phyloP scores from a whole-genome alignment of 352 stramenopile species.

The Phytopythium oedochilum region DNA sequence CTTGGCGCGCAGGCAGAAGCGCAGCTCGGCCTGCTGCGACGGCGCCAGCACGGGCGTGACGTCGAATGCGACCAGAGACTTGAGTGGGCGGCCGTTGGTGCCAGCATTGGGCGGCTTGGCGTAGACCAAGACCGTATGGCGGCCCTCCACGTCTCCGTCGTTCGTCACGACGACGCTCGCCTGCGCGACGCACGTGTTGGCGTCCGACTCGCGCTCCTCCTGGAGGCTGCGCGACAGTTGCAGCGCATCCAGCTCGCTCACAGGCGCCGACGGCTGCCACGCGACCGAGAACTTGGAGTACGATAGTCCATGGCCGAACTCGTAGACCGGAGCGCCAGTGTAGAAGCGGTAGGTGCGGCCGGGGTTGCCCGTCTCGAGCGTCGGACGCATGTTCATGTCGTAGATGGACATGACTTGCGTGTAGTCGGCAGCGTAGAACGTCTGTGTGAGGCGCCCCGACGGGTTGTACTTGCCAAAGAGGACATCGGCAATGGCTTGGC shows the following conservation, averaged over 20 bases:
- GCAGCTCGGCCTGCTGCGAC: slow-evolving; percentile 15
- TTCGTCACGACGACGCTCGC: slow-evolving; percentile 45
- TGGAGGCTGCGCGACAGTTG: slow-evolving; percentile 12
- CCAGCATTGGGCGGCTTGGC: slow-evolving; percentile 23
- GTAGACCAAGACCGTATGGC: slow-evolving; percentile 40
- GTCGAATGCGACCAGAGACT: slow-evolving; percentile 49
- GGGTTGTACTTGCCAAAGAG: slow-evolving; percentile 73
- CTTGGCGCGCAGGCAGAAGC: slow-evolving; percentile 28
- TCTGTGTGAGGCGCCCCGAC: slow-evolving; percentile 63
- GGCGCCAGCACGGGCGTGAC: slow-evolving; percentile 31
- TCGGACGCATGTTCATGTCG: slow-evolving; percentile 86
- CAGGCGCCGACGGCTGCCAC: slow-evolving; percentile 19
- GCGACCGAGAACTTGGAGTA: slow-evolving; percentile 66
- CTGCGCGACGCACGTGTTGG: background rate
- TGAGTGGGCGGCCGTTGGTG: slow-evolving; percentile 25
- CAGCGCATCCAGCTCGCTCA: slow-evolving; percentile 6
- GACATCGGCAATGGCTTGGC: slow-evolving; percentile 67
- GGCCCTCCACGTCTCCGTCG: slow-evolving; percentile 26
- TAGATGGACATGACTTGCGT: slow-evolving; percentile 50
- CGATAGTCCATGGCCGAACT: slow-evolving; percentile 75
- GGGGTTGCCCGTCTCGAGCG: slow-evolving; percentile 39
- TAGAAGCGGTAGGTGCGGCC: slow-evolving; percentile 88
- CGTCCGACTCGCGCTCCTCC: background rate
- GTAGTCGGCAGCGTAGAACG: slow-evolving; percentile 59
- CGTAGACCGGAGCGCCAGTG: slow-evolving; percentile 49